A percentile compares a stretch with the other conserved stretches of the same genome.
phyloP scores from a whole-genome alignment of 495 filamentous ascomycete genomes.

The Opeltia flavorubescens region DNA sequence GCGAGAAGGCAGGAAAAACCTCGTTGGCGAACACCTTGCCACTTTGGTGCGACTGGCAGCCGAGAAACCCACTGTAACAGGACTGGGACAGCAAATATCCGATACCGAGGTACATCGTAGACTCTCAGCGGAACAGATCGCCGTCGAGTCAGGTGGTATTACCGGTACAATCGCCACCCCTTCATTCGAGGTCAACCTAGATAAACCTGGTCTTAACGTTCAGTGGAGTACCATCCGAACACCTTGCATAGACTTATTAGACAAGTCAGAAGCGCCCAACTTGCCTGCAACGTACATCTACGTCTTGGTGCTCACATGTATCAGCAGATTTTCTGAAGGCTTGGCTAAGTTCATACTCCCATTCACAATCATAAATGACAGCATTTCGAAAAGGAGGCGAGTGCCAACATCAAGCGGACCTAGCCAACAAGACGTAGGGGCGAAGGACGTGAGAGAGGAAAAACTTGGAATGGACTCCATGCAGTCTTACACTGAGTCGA shows the following conservation, averaged over 20 bases:
- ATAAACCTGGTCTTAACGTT: slow-evolving; percentile 60
- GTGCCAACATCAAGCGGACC: not conserved
- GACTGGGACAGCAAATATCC: slow-evolving; percentile 73
- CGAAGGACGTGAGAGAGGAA: not conserved
- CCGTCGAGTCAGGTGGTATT: slow-evolving; percentile 75
- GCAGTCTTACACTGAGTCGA: slow-evolving; percentile 22
- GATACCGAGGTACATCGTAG: slow-evolving; percentile 43
- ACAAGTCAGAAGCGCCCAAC: slow-evolving; percentile 72
- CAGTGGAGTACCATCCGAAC: slow-evolving; percentile 84
- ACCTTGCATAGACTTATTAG: slow-evolving; percentile 84
- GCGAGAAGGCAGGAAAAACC: slow-evolving; percentile 53
- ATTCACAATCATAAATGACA: slow-evolving; percentile 58
- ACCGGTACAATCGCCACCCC: slow-evolving; percentile 74
- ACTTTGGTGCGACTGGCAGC: slow-evolving; percentile 77
- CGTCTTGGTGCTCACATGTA: slow-evolving; percentile 73
- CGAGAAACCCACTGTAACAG: slow-evolving; percentile 78
- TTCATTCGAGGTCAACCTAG: slow-evolving; percentile 48
- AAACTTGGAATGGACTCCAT: not conserved
- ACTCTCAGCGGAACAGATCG: slow-evolving; percentile 57
- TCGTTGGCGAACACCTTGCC: slow-evolving; percentile 68
- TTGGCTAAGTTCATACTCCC: slow-evolving; percentile 87
- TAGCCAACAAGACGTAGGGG: not conserved
- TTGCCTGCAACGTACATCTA: slow-evolving; percentile 92
- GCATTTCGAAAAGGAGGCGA: slow-evolving; percentile 30
- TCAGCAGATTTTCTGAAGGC: slow-evolving; percentile 77